These are phyloP conservation scores for Podila horticola DNA, from an alignment of 192 early-diverging fungal species.

Conservation along the genomic window DNA sequence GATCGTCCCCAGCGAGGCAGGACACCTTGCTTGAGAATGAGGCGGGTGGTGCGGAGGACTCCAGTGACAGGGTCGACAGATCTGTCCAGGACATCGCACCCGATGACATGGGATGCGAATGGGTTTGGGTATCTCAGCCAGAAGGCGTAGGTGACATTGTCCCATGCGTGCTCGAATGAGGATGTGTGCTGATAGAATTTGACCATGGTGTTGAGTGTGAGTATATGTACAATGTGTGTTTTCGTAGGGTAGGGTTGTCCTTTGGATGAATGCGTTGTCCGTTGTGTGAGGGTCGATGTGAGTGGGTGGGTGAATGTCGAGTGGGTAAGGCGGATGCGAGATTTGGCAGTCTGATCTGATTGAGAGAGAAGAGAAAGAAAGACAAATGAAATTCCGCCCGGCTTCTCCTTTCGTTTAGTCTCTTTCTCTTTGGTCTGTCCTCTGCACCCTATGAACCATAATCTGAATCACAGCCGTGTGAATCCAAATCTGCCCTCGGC, in stretches of 20 bases:
- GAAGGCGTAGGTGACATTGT: conserved; percentile 88
- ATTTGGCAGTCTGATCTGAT: no score
- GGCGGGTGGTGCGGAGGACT: conserved; percentile 84
- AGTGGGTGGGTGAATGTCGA: background rate
- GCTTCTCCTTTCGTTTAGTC: no score
- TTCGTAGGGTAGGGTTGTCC: background rate
- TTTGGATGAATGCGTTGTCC: background rate
- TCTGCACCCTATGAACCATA: no score
- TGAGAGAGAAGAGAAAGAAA: no score
- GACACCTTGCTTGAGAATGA: conserved; percentile 90
- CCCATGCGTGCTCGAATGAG: conserved; percentile 84
- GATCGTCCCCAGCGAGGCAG: conserved; percentile 88
- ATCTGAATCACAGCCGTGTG: no score
- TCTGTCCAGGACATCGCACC: conserved; percentile 93
- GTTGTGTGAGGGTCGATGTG: background rate
- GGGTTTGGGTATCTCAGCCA: conserved; percentile 98
- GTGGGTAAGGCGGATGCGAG: no score
- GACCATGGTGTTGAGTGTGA: conserved; percentile 65
- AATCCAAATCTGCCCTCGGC: no score
- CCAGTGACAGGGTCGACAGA: conserved; percentile 82
- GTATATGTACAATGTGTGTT: background rate
- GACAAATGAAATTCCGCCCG: no score
- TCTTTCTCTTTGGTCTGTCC: no score
- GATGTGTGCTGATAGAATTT: conserved; percentile 86
- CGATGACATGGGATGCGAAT: conserved; percentile 92